A percentile compares a stretch with the other conserved stretches of the same genome.
phyloP scores from a whole-genome alignment of 768 basidiomycete genomes.

The Termitomyces heimii region DNA sequence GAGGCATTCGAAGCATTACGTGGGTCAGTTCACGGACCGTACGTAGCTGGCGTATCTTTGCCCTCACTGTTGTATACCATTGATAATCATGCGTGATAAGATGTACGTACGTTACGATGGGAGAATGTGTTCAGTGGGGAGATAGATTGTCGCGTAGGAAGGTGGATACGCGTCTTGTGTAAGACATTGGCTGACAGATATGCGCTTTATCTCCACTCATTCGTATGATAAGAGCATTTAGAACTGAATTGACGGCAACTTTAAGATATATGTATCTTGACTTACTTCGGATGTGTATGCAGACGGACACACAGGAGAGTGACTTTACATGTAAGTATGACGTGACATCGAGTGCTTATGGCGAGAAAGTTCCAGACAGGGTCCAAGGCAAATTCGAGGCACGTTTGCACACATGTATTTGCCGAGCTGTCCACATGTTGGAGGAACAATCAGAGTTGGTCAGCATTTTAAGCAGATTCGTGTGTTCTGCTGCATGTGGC shows the following conservation, averaged over 20 bases:
- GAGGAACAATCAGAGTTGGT: not conserved
- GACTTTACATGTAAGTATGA: not conserved
- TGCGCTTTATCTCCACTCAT: not conserved
- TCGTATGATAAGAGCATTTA: not conserved
- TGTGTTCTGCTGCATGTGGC: not conserved
- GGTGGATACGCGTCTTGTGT: not conserved
- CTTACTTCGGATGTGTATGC: not conserved
- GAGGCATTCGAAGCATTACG: not conserved
- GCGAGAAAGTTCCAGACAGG: not conserved
- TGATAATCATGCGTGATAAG: no score
- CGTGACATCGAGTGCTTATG: not conserved
- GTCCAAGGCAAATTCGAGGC: not conserved
- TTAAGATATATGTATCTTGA: not conserved
- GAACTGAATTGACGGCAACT: not conserved
- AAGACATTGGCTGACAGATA: not conserved
- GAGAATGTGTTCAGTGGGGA: not conserved
- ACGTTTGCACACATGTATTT: not conserved
- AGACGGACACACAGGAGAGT: not conserved
- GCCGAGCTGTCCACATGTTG: not conserved
- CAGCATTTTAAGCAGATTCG: not conserved
- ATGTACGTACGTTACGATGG: no score
- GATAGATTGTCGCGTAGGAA: not conserved
- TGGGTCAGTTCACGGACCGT: not conserved
- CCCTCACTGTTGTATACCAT: no score
- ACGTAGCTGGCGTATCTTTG: not conserved